Conservation (phyloP, 2,329 filamentous ascomycete species). For the Hortaea sp. region DNA sequence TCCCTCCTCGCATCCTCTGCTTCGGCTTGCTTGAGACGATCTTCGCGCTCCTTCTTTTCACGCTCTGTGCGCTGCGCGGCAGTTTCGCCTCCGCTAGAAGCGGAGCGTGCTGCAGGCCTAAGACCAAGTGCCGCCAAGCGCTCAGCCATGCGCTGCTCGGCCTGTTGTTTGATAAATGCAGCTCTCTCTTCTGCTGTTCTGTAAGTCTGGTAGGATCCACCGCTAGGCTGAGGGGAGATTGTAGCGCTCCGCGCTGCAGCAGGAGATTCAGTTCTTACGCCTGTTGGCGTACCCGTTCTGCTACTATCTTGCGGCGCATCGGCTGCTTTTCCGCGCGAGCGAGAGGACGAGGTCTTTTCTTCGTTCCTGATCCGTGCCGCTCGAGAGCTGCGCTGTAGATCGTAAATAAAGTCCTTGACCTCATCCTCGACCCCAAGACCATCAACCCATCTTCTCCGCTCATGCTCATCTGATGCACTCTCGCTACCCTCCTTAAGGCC, state of each 20-base stretch:
- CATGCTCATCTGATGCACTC: constrained; percentile 72
- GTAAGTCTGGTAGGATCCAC: constrained; percentile 58
- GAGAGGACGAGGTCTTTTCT: constrained; percentile 28
- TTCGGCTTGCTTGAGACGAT: constrained; percentile 79
- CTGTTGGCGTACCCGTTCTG: constrained; percentile 17
- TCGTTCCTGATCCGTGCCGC: constrained; percentile 59
- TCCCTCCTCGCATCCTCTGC: constrained; percentile 88
- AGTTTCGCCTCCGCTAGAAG: constrained; percentile 50
- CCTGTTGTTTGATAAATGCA: constrained; percentile 93
- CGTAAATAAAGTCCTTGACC: constrained; percentile 95
- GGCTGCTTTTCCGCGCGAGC: constrained; percentile 8
- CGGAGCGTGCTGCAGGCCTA: constrained; percentile 66
- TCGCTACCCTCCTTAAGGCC: constrained; percentile 72
- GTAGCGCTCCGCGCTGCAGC: constrained; percentile 15
- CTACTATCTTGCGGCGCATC: constrained; percentile 13
- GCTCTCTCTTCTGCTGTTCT: constrained; percentile 89
- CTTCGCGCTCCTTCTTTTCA: constrained; percentile 76
- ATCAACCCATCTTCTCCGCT: constrained; percentile 90
- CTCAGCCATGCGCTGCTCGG: constrained; percentile 93
- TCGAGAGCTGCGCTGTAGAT: constrained; percentile 78
- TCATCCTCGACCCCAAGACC: constrained; percentile 92
- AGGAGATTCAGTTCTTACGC: constrained; percentile 21
- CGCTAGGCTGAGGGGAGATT: constrained; percentile 37
- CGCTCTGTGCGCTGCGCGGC: constrained; percentile 77
- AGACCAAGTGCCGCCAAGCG: constrained; percentile 87